Percentiles rank a stretch among this genome's conserved stretches.
Evolutionary conservation across 305 asterid species (phyloP).

Genomic region (Solanum chacoense): DNA sequence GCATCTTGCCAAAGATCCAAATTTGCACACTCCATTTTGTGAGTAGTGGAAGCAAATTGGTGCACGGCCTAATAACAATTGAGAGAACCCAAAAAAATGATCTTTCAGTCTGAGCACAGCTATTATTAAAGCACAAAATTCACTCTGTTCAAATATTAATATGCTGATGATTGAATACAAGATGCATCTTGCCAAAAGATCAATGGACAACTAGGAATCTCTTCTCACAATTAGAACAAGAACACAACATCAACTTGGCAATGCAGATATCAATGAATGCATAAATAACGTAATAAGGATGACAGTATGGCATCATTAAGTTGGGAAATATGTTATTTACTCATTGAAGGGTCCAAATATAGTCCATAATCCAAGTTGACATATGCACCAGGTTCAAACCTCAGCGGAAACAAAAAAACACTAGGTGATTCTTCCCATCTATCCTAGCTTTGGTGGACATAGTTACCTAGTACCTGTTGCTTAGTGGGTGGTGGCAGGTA

Average conservation of each 20-base stretch:
- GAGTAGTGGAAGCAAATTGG: slow-evolving; percentile 73
- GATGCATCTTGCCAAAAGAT: not conserved
- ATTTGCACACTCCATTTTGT: slow-evolving; percentile 69
- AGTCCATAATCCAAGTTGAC: not conserved
- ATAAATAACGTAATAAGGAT: not conserved
- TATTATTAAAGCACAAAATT: not conserved
- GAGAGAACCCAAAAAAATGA: not conserved
- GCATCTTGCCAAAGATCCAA: slow-evolving; percentile 32
- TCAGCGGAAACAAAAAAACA: not conserved
- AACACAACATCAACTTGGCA: not conserved
- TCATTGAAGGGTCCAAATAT: not conserved
- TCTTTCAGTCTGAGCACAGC: not conserved
- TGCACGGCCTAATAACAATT: slow-evolving; percentile 36
- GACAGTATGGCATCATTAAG: not conserved
- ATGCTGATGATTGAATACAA: not conserved
- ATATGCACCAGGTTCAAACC: not conserved
- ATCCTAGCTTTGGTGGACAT: not conserved
- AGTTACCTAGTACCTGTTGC: not conserved
- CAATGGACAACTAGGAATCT: not conserved
- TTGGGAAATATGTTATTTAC: not conserved
- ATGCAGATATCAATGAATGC: not conserved
- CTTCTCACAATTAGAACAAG: not conserved
- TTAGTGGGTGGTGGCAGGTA: not conserved
- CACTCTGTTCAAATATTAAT: not conserved
- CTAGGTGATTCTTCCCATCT: not conserved